Conservation (phyloP, 257 asterid genomes). For the Capsicum rhomboideum region DNA sequence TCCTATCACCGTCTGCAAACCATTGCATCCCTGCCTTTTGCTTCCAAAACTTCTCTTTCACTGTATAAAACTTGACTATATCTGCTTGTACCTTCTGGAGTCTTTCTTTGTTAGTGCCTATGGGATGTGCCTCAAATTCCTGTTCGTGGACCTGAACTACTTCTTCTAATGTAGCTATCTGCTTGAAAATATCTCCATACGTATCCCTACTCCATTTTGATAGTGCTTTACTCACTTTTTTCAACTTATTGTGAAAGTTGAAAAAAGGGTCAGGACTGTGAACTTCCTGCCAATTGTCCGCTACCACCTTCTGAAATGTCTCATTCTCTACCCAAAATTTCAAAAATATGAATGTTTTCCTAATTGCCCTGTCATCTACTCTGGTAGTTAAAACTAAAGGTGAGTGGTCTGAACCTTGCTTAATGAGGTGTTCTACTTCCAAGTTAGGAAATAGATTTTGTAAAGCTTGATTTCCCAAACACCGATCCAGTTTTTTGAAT, state of each 20-base stretch:
- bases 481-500: too few species aligned
- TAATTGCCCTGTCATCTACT: not conserved
- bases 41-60: not conserved
- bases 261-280: not conserved
- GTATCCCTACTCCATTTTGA: too few species aligned
- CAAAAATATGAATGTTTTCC: not conserved
- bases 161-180: too few species aligned
- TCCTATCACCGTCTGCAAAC: not conserved
- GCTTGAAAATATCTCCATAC: too few species aligned
- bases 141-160: too few species aligned
- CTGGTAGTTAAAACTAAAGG: not conserved
- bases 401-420: not conserved
- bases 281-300: not conserved
- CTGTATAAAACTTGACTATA: not conserved
- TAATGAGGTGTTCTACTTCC: not conserved
- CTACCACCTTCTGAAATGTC: not conserved
- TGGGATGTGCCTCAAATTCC: too few species aligned
- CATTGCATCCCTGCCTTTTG: not conserved
- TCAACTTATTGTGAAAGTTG: too few species aligned
- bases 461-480: too few species aligned
- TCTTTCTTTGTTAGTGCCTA: too few species aligned
- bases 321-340: not conserved
- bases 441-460: not conserved
- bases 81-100: too few species aligned
- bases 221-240: not conserved